Percentiles rank a stretch among this genome's conserved stretches.
phyloP scores from a whole-genome alignment of 2,329 filamentous ascomycete species.

The Aspergillus piperis region DNA sequence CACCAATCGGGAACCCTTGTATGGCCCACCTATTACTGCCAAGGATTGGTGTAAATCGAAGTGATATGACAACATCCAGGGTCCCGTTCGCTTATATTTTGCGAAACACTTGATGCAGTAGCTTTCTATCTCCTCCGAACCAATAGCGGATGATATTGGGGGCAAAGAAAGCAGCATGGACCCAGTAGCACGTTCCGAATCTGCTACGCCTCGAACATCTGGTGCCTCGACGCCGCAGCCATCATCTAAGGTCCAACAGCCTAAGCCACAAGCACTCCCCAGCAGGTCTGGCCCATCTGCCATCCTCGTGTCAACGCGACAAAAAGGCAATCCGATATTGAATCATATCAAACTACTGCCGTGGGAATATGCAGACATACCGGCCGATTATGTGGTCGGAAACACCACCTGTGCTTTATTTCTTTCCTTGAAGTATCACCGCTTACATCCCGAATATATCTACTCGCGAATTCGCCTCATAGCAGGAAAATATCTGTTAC shows the following conservation, averaged over 20 bases:
- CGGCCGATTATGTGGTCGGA: slow-evolving; percentile 88
- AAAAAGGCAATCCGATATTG: slow-evolving; percentile 93
- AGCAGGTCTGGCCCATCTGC: slow-evolving; percentile 67
- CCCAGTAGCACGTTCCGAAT: slow-evolving; percentile 36
- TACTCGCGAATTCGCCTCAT: slow-evolving; percentile 87
- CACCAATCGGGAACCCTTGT: background rate
- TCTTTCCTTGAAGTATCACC: slow-evolving; percentile 93
- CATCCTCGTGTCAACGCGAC: slow-evolving; percentile 85
- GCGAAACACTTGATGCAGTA: background rate
- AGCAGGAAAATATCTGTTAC: slow-evolving; percentile 81
- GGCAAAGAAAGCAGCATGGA: slow-evolving; percentile 47
- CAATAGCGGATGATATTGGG: slow-evolving; percentile 52
- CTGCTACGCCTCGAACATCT: slow-evolving; percentile 46
- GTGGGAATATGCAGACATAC: slow-evolving; percentile 98
- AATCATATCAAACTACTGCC: slow-evolving; percentile 77
- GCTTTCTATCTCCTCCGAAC: background rate
- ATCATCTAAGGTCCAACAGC: slow-evolving; percentile 70
- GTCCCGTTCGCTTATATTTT: background rate
- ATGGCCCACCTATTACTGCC: background rate
- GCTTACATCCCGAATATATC: slow-evolving; percentile 95
- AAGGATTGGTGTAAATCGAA: background rate
- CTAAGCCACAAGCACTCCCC: slow-evolving; percentile 81
- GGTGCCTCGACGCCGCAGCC: slow-evolving; percentile 49
- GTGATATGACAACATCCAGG: background rate
- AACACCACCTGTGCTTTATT: slow-evolving; percentile 88